Base-by-base conservation (phyloP, 345 rosid genomes). In the Sisymbrium irio region DNA sequence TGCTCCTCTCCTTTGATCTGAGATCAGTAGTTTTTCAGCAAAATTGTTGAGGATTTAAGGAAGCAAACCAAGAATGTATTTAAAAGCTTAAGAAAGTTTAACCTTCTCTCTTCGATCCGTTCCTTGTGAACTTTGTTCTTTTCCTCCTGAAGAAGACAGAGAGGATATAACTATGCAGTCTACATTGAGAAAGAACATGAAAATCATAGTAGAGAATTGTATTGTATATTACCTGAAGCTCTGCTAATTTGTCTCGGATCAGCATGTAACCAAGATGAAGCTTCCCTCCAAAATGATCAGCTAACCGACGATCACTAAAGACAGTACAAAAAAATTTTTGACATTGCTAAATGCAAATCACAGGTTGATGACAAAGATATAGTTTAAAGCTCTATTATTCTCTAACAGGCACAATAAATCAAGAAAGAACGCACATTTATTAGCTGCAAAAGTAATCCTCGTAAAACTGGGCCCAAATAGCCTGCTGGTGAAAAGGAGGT, bases 391-490 rank as follows among this genome's bases (percentile, higher is more conserved):
- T 66, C 20, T 9, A 68, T 49, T 69, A 61, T 20, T 30, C 83
- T 75, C 83, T 77, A 89, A 80, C 82, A 80, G 73, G 73, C 64
- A 51, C 76, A 71, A 65, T 82, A 81, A 88, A 95, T 87, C 80
- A 89, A 87, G 79, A 86, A 87, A 85, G 84, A 81, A 96, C 95
- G 97, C 99, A 96, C 98, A 89, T 96, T 90, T 86, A 90, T 85
- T 84, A 90, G 98, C 99, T 90, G 92, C 97, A 96, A 90, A 92
- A 96, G 97, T 92, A 77, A 90, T 92, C 99, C 99, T 85, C 92
- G 96, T 85, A 92, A 92, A 88, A 92, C 92, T 87, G 96, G 97
- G 97, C 98, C 95, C 97, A 89, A 92, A 71, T 85, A 96, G 99
- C 98, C 98, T 92, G 98, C 97, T 96, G 97, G 93, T 92, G 85